phyloP scores from a whole-genome alignment of 768 basidiomycete species.

The Suillus weaverae region DNA sequence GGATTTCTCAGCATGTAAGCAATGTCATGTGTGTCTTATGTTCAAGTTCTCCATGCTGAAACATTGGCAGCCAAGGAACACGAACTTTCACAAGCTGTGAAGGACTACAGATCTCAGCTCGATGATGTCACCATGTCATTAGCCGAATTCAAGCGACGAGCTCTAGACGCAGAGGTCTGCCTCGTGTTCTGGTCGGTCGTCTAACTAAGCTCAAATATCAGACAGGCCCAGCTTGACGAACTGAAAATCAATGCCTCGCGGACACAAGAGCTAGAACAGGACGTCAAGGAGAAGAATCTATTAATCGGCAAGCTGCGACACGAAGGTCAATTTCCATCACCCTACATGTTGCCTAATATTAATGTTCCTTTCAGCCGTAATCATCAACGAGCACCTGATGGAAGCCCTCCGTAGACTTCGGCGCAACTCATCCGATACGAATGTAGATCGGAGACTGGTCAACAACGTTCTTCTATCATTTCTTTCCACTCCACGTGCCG shows the following conservation, averaged over 20 bases:
- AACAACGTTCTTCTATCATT: conserved; percentile 93
- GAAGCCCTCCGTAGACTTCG: conserved; percentile 95
- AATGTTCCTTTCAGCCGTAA: conserved; percentile 64
- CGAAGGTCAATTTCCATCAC: conserved; percentile 60
- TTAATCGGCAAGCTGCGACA: conserved; percentile 94
- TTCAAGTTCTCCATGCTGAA: conserved; percentile 1
- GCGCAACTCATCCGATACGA: conserved; percentile 78
- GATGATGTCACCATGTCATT: conserved; percentile 68
- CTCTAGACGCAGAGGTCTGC: conserved; percentile 80
- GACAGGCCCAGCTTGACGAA: conserved; percentile 74
- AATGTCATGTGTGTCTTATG: conserved; percentile 11
- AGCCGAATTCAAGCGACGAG: conserved; percentile 89
- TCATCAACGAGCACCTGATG: conserved; percentile 96
- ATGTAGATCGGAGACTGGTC: conserved; percentile 91
- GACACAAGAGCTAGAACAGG: conserved; percentile 77
- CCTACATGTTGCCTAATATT: conserved; percentile 1
- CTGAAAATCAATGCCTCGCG: conserved; percentile 62
- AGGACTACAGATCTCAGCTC: conserved; percentile 79
- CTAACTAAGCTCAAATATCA: conserved; percentile 5
- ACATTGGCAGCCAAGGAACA: conserved; percentile 74
- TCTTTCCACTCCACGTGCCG: conserved; percentile 85
- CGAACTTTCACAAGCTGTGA: conserved; percentile 82
- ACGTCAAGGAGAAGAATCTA: conserved; percentile 94
- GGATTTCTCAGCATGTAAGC: conserved; percentile 90
- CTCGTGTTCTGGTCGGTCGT: neutral